phyloP scores from a whole-genome alignment of 1,284 basidiomycete species.

The Marasmius oreades region DNA sequence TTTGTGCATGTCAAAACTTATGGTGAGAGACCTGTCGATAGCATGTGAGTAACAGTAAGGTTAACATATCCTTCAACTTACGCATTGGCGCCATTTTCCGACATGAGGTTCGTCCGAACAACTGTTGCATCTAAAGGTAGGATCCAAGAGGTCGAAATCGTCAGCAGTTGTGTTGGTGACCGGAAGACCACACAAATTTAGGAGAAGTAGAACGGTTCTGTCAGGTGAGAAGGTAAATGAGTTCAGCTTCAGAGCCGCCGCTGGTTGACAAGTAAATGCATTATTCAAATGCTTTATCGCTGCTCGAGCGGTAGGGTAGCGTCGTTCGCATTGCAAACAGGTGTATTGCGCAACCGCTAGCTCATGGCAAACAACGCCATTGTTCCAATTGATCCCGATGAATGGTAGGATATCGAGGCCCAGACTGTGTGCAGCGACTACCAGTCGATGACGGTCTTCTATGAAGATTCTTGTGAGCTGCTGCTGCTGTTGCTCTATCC shows the following conservation, averaged over 20 bases:
- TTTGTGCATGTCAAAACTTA: not conserved
- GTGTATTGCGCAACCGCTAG: not conserved
- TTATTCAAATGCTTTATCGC: not conserved
- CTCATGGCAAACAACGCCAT: not conserved
- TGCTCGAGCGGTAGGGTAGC: not conserved
- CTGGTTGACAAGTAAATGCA: not conserved
- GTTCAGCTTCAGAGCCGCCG: not conserved
- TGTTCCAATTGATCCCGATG: too few relatives aligned
- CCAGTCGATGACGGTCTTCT: not conserved
- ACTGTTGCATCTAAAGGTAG: not conserved
- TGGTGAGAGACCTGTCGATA: not conserved
- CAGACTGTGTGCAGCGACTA: not conserved
- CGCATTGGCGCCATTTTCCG: not conserved
- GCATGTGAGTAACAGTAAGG: not conserved
- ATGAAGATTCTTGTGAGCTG: not conserved
- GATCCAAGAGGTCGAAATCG: not conserved
- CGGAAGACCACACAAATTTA: not conserved
- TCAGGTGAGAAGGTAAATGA: not conserved
- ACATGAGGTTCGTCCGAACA: not conserved
- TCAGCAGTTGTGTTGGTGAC: not conserved
- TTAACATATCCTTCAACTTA: not conserved
- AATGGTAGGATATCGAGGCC: not conserved
- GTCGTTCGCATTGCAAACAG: not conserved
- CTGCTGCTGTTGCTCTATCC: not conserved
- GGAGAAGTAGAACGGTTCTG: not conserved